Percentiles rank a stretch among this genome's conserved stretches.
These are phyloP conservation scores for Williopsis jadinii DNA, from an alignment of 1,139 yeast species.

Conservation along the genomic window DNA sequence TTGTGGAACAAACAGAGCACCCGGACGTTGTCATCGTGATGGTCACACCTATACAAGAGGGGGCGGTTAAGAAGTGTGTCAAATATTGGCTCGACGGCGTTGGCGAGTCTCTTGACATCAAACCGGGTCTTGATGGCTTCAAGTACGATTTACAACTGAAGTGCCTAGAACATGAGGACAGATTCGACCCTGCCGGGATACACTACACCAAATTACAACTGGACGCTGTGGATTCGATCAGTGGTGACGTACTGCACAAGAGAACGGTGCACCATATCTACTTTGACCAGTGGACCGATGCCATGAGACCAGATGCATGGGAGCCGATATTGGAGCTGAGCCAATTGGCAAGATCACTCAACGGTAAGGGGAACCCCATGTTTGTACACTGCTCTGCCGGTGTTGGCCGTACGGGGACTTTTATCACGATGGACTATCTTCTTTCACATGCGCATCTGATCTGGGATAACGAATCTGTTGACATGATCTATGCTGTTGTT, in stretches of 20 bases:
- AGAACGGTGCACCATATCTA: conserved; percentile 34
- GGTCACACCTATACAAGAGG: conserved; percentile 78
- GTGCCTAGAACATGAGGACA: conserved; percentile 11
- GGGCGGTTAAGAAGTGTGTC: conserved; percentile 54
- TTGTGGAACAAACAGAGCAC: conserved; percentile 36
- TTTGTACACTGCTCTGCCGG: conserved; percentile 75
- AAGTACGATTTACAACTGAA: conserved; percentile 14
- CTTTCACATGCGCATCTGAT: conserved; percentile 23
- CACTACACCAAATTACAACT: conserved; percentile 15
- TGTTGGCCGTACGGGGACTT: conserved; percentile 73
- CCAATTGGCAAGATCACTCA: conserved; percentile 23
- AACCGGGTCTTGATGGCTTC: conserved; percentile 7
- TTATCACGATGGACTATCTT: conserved; percentile 56
- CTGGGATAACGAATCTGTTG: conserved; percentile 2
- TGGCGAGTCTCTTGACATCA: conserved; percentile 4
- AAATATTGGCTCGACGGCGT: conserved; percentile 61
- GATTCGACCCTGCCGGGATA: conserved; percentile 9
- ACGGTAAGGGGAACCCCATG: conserved; percentile 28
- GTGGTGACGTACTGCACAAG: conserved; percentile 12
- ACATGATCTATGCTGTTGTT: conserved; percentile 32
- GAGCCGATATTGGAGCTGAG: conserved; percentile 25
- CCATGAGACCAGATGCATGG: conserved; percentile 33
- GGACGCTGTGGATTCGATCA: conserved; percentile 4
- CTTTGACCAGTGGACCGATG: conserved; percentile 40
- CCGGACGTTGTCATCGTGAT: conserved; percentile 59